Evolutionary conservation across 192 early-diverging fungal species (phyloP), one percentile per base, ranked within the genome.

Genomic region (Gamsiella multidivaricata): DNA sequence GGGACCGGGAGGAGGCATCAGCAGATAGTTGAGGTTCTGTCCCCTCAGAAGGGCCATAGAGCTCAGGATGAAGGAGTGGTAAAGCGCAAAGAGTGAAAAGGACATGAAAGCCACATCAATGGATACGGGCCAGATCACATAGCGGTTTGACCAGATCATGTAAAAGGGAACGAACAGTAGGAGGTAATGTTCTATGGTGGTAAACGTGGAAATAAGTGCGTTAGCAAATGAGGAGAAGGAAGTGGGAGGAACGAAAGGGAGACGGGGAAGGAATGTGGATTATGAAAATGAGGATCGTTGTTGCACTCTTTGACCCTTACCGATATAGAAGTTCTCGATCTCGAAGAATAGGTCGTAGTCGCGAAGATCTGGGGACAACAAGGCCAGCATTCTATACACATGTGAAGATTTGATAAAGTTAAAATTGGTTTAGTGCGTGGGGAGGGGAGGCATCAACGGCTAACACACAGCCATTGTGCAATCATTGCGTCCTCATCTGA

Each of bases 111-210:
- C 82, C 33, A 88, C 60, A 46, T 83, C 59, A 41, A 60, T 46
- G 12, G 85, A 83, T 1, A 67, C 31, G 7, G 86, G 85, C 66
- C 84, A 81, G 26, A 86, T 81, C 55, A 86, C 73, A 54, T 85
- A 86, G 11, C 86, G 83, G 45, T 83, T 74, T 28, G 80, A 81
- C 61, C 82, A 84, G 37, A 83, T 84, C 83, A 88, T 85, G 56
- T 85, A 82, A 14, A 83, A 50, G 4, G 86, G 86, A 0, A 80
- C 70, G 25, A 85, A 28, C 37, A 86, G 51, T 4, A 88, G 61
- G 22, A 50, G 33, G 32, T 62, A 65, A 32, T 72, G 61, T 39
- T 66, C 61, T 47, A 49, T 54, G 25, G 42, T 7, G 18, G 20
- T 29, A n/a, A 10, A n/a, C 9, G n/a, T 46, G 17, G n/a, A 46